Evolutionary conservation across 192 early-diverging fungal genomes (phyloP).

Genomic region (Coemansia sp.): DNA sequence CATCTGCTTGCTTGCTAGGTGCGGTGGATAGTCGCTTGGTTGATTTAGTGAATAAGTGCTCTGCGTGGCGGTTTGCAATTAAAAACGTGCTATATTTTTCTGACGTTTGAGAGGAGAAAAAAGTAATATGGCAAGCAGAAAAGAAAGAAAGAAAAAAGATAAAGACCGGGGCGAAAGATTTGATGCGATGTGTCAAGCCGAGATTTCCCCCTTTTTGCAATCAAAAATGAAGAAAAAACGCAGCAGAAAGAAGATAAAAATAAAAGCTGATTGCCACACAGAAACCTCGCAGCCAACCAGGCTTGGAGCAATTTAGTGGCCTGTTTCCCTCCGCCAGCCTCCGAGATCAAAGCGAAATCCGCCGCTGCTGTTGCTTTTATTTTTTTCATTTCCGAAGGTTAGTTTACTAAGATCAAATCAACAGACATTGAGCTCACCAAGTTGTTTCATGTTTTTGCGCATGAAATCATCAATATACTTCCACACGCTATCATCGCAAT

Average conservation of each 20-base stretch:
- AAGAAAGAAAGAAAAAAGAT: not conserved
- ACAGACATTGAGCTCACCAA: too few relatives aligned
- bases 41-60: not conserved
- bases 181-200: too few relatives aligned
- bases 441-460: not conserved
- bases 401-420: too few relatives aligned
- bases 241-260: too few relatives aligned
- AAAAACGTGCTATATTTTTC: not conserved
- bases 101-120: not conserved
- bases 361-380: too few relatives aligned
- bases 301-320: not conserved
- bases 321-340: too few relatives aligned
- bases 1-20: slow-evolving; percentile 16
- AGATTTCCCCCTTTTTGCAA: too few relatives aligned
- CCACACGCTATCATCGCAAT: not conserved
- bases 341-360: too few relatives aligned
- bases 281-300: not conserved
- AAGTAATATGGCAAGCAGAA: not conserved
- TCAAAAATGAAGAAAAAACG: too few relatives aligned
- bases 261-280: not conserved
- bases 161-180: not conserved
- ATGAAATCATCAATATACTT: not conserved
- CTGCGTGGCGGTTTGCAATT: not conserved
- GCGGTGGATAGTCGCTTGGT: not conserved
- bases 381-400: too few relatives aligned